Evolutionary conservation across 163 green algal genomes (phyloP), one percentile per base, ranked within the genome.

Genomic region (Scenedesmus sp.): DNA sequence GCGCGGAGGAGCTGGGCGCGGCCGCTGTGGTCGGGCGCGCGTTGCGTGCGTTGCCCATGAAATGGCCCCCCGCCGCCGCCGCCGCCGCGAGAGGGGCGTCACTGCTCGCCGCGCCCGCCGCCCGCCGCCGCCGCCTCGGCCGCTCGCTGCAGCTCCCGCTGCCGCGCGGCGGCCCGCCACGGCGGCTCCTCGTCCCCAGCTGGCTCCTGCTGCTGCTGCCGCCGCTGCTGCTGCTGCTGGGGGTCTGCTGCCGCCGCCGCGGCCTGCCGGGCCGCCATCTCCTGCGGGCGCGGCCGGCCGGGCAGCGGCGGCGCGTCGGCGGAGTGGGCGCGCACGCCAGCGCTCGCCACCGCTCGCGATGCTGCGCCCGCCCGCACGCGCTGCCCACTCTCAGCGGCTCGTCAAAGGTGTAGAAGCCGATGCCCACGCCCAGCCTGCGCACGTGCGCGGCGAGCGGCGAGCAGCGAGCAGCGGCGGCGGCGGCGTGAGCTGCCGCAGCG

Each of bases 221-320:
- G 45, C 44, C 28, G 64, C 26, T 74, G 31, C 64, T 74, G 44
- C 45, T 58, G 63, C 63, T 56, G 63, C 42, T 72, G 63, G 42
- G 56, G 39, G 15, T 42, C n/a, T 20, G 24, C 34, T 50, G 36
- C 63, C 58, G 24, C 26, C 22, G 24, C 18, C 9, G 11, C 56
- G n/a, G 56, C 24, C 14, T n/a, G 26, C 56, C 39, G 56, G 36
- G 7, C 44, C 44, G 63, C 39, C 20, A n/a, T 20, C 26, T 31
- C 63, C 33, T 71, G 44, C 56, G 54, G 22, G 26, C 33, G 63
- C 31, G 54, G 63, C 44, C 31, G 36, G 63, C 39, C 22, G 26
- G n/a, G 28, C 22, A 24, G 22, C 3, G 22, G 64, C 39, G n/a
- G 36, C n/a, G 26, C 15, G 3, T 26, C n/a, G 22, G 56, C 17